Conservation (phyloP, 192 early-diverging fungal genomes). For the Linnemannia schmuckeri region DNA sequence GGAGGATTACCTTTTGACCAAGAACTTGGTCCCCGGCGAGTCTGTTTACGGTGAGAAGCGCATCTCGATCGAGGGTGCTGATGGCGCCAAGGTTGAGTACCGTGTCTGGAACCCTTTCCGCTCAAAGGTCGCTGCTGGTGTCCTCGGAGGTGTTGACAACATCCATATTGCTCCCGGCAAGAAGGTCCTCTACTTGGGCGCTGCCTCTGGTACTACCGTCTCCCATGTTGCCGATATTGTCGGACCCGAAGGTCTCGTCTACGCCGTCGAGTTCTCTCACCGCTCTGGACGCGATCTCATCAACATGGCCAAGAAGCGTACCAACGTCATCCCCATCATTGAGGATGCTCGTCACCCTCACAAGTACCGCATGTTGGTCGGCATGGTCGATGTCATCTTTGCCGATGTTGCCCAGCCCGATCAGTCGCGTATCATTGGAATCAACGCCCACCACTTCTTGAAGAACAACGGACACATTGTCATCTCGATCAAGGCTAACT, state of each 20-base stretch:
- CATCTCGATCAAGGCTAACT: slow-evolving; percentile 99
- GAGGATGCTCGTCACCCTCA: slow-evolving; percentile 99
- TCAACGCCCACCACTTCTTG: slow-evolving; percentile 98
- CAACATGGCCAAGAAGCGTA: slow-evolving; percentile 99
- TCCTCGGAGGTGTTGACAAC: slow-evolving; percentile 96
- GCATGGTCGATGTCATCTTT: slow-evolving; percentile 51
- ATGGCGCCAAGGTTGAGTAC: slow-evolving; percentile 97
- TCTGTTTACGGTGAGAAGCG: slow-evolving; percentile 98
- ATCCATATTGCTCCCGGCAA: slow-evolving; percentile 94
- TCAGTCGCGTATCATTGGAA: slow-evolving; percentile 98
- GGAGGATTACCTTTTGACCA: slow-evolving; percentile 98
- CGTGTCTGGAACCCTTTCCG: slow-evolving; percentile 99
- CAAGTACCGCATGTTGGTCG: slow-evolving; percentile 91
- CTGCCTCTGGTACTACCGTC: slow-evolving; percentile 94
- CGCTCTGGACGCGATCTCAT: slow-evolving; percentile 98
- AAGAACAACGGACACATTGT: slow-evolving; percentile 98
- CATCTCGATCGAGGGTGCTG: slow-evolving; percentile 91
- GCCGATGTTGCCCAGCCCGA: slow-evolving; percentile 99
- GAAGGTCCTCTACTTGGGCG: slow-evolving; percentile 99
- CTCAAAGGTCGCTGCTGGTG: slow-evolving; percentile 97
- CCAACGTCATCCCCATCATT: slow-evolving; percentile 85
- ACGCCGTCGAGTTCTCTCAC: slow-evolving; percentile 99
- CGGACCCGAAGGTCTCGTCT: slow-evolving; percentile 95
- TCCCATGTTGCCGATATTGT: slow-evolving; percentile 98
- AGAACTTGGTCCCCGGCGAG: slow-evolving; percentile 98